phyloP scores from a whole-genome alignment of 2,329 filamentous ascomycete genomes.

The Exophiala sideris region DNA sequence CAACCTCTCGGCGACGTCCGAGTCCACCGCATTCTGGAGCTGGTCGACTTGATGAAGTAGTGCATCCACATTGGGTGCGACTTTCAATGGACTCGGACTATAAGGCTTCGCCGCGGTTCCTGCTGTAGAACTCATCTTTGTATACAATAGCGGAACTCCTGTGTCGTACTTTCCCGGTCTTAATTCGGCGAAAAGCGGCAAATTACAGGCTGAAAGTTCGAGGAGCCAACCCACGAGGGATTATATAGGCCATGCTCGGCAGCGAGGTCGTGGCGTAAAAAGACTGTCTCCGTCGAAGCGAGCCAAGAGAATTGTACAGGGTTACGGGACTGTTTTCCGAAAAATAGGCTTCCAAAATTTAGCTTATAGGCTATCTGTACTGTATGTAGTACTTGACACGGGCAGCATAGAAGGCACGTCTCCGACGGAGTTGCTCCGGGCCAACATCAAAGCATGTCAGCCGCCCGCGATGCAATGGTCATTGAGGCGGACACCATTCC shows the following conservation, averaged over 20 bases:
- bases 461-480: slow-evolving; percentile 1
- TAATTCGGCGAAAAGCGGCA: background rate
- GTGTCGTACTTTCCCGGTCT: background rate
- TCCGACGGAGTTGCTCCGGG: background rate
- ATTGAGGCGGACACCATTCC: slow-evolving; percentile 3
- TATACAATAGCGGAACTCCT: background rate
- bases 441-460: background rate
- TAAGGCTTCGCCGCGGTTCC: background rate
- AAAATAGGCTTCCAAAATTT: no score
- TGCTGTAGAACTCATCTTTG: background rate
- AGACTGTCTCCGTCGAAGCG: background rate
- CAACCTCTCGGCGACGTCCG: slow-evolving; percentile 1
- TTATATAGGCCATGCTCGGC: background rate
- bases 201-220: background rate
- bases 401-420: background rate
- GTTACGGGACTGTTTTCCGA: no score
- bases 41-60: slow-evolving; percentile 6
- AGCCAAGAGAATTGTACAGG: background rate
- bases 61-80: slow-evolving; percentile 1
- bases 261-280: no score
- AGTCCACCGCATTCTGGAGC: slow-evolving; percentile 1
- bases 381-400: background rate
- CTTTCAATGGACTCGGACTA: slow-evolving; percentile 1
- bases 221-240: background rate
- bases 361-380: background rate